phyloP scores from a whole-genome alignment of 768 basidiomycete genomes.

The Lentinula edodes region DNA sequence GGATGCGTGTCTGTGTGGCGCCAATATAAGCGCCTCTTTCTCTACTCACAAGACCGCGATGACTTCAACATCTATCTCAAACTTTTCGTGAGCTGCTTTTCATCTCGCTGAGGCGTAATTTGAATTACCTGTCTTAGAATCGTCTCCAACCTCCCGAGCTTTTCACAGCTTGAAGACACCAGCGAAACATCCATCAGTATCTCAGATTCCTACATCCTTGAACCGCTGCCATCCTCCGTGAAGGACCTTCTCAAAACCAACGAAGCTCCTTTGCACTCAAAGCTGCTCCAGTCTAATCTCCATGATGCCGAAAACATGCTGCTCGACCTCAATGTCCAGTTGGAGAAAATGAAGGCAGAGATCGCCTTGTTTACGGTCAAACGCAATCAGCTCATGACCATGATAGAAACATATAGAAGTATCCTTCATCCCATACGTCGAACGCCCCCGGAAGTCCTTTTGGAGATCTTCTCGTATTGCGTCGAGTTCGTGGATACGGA shows the following conservation, averaged over 20 bases:
- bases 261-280: not conserved
- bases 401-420: not conserved
- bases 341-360: not conserved
- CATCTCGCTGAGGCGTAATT: not conserved
- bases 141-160: not conserved
- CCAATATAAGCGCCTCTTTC: too few relatives aligned
- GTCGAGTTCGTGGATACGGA: not conserved
- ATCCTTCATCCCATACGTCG: not conserved
- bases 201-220: not conserved
- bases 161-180: not conserved
- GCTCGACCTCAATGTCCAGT: not conserved
- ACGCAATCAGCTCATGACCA: not conserved
- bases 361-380: not conserved
- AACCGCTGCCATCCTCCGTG: not conserved
- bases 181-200: not conserved
- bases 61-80: not conserved
- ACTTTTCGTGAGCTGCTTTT: not conserved
- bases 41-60: not conserved
- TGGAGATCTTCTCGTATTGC: constrained; percentile 2
- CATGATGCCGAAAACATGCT: not conserved
- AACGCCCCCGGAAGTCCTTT: not conserved
- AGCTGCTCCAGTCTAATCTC: not conserved
- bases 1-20: too few relatives aligned
- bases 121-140: not conserved
- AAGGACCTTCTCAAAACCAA: not conserved